phyloP scores from a whole-genome alignment of 257 asterid species.

The Fraxinus anomala region DNA sequence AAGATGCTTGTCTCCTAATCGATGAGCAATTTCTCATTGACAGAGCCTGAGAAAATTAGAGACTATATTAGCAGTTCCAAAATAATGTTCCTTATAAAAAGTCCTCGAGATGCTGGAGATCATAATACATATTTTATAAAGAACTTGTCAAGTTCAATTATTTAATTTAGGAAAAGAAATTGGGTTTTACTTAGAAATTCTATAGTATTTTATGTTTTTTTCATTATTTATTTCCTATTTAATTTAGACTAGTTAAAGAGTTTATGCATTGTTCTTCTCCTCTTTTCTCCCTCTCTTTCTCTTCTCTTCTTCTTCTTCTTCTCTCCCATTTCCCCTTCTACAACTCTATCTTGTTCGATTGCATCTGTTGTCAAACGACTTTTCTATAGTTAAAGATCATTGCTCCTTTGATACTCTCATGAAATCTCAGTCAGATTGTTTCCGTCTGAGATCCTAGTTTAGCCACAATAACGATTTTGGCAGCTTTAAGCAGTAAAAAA shows the following conservation, averaged over 20 bases:
- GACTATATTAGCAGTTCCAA: constrained; percentile 37
- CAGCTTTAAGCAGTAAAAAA: too few relatives aligned
- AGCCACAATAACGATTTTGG: too few relatives aligned
- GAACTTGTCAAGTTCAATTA: constrained; percentile 6
- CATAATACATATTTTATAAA: constrained; percentile 3
- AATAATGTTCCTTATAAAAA: neutral
- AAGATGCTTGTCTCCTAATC: constrained; percentile 54
- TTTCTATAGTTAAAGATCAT: too few relatives aligned
- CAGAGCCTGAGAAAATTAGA: constrained; percentile 65
- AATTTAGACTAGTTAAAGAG: neutral
- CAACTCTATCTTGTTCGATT: too few relatives aligned
- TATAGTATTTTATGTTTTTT: neutral
- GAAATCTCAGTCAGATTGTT: too few relatives aligned
- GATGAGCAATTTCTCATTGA: constrained; percentile 68
- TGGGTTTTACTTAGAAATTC: neutral
- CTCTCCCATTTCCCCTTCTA: too few relatives aligned
- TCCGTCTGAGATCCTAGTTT: too few relatives aligned
- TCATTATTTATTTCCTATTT: neutral
- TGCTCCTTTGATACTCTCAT: too few relatives aligned
- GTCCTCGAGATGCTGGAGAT: neutral
- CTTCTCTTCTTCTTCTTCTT: too few relatives aligned
- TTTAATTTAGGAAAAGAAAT: neutral
- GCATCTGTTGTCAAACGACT: too few relatives aligned
- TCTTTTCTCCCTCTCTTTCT: too few relatives aligned
- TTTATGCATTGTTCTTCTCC: too few relatives aligned